Percentiles rank a stretch among this genome's conserved stretches.
Conservation (phyloP, 1,284 basidiomycete species). For the Melampsora larici-populina region DNA sequence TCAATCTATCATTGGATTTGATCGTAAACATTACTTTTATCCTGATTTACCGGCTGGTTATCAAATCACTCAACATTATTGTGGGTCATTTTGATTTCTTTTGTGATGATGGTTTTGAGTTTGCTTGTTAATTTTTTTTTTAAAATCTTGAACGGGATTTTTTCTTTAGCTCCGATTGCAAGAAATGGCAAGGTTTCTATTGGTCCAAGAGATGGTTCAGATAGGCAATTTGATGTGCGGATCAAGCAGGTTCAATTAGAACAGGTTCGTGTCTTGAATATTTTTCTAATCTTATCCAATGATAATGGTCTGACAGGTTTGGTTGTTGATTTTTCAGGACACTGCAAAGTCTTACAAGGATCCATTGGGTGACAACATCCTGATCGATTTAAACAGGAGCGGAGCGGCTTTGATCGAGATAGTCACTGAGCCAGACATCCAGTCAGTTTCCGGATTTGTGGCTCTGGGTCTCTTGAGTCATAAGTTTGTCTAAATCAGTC, state of each 20-base stretch:
- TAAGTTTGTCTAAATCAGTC: constrained; percentile 14
- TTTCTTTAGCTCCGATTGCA: constrained; percentile 74
- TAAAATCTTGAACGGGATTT: constrained; percentile 28
- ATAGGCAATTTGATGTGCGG: constrained; percentile 59
- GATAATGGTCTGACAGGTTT: not conserved
- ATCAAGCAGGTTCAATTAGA: constrained; percentile 95
- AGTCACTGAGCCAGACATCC: constrained; percentile 87
- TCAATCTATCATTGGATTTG: constrained; percentile 74
- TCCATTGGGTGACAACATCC: constrained; percentile 59
- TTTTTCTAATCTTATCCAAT: not conserved
- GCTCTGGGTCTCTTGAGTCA: not conserved
- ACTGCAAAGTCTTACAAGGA: constrained; percentile 84
- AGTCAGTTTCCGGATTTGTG: constrained; percentile 57
- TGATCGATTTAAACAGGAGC: constrained; percentile 85
- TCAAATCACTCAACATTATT: constrained; percentile 94
- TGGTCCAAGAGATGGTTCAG: constrained; percentile 53
- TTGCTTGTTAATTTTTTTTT: too few relatives aligned
- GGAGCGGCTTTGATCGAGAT: constrained; percentile 91
- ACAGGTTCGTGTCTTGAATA: constrained; percentile 63
- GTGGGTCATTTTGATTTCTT: constrained; percentile 55
- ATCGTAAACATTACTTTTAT: constrained; percentile 98
- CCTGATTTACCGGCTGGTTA: constrained; percentile 89
- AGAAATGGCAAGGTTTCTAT: constrained; percentile 65
- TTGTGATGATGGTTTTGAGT: too few relatives aligned
- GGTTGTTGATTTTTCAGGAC: constrained; percentile 62